Evolutionary conservation across 257 asterid species (phyloP), one percentile per base, ranked within the genome.

Genomic region (Salvia rosmarinus): DNA sequence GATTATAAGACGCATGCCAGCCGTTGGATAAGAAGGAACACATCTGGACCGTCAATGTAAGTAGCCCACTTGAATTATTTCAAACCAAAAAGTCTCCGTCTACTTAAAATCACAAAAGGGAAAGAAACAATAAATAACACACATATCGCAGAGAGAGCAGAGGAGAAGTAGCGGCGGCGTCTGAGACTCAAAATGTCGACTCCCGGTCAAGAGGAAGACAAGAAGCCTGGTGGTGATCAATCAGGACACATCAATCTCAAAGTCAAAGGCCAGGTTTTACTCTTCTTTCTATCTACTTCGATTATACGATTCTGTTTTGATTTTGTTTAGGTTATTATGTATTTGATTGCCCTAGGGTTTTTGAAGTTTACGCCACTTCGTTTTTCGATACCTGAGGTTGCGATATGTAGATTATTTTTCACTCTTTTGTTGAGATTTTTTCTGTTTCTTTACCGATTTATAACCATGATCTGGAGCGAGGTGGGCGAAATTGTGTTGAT

Each of bases 121-220:
- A 5, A 49, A 49, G 19, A 16, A 51, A 51, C 1, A 51, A 5
- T 19, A 51, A 51, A 19, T 19, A 7, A 6, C 17, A 51, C 13
- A 17, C 20, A 14, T 47, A 14, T 13, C 54, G 21, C 54, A 46
- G 17, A 13, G 20, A n/a, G 52, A 46, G 17, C 0, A 51, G 58
- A 51, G 30, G 30, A 3, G 32, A 10, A 9, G 62, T 12, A 25
- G 17, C 39, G 39, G 39, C 62, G 62, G 62, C 62, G 62, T 11
- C 39, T 25, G 40, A 11, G 40, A 4, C 9, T 11, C 10, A 28
- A 3, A 13, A 58, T 58, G 64, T 58, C 64, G 14, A 58, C 64
- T 58, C 64, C 64, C 42, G 64, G 64, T 58, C 42, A 30, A 30
- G 64, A 58, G 34, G 64, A 58, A 58, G 64, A 58, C 40, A 58